Evolutionary conservation across 2,329 filamentous ascomycete species (phyloP), one percentile per base, ranked within the genome.

Genomic region (Aphanoascus verrucosus): DNA sequence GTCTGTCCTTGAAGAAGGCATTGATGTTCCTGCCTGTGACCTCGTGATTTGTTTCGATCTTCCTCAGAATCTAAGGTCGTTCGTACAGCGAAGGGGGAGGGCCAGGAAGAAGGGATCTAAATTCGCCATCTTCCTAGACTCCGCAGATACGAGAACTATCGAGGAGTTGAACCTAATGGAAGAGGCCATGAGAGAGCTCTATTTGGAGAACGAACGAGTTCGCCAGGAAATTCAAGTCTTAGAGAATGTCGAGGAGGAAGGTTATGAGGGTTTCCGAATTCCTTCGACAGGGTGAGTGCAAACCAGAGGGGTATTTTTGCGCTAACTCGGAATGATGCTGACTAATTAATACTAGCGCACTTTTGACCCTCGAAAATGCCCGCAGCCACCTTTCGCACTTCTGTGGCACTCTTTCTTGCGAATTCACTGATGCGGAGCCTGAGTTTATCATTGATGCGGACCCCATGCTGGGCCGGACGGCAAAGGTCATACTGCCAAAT

Each of bases 321-420:
- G 34, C 28, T 6, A 38, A 11, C n/a, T 43, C 17, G 7, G 11
- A 57, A 14, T 15, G 8, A 44, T 53, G n/a, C 14, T 43, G 23
- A 48, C 42, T 55, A 58, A 49, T 52, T 19, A 17, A n/a, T 34
- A 49, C 12, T 49, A 79, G 83, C 3, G 88, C 87, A 0, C 68
- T 81, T 11, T 70, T 96, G 12, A 85, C 85, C 9, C 74, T 88
- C 1, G 79, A 86, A 37, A 86, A 86, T 59, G 85, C 88, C 0
- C 80, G 84, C 46, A 68, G 75, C n/a, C 88, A 93, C 65, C 75
- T 97, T 1, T 75, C 86, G 45, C 88, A 94, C 66, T 94, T 96
- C 60, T 96, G 90, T 66, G 72, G 74, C 0, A 75, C 77, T 0
- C 65, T 89, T 0, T 75, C 79, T 0, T 70, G 72, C 0, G 77